Percentiles rank a stretch among this genome's conserved stretches.
Conservation (phyloP, 2,329 filamentous ascomycete genomes). For the Xylariaceae sp. region DNA sequence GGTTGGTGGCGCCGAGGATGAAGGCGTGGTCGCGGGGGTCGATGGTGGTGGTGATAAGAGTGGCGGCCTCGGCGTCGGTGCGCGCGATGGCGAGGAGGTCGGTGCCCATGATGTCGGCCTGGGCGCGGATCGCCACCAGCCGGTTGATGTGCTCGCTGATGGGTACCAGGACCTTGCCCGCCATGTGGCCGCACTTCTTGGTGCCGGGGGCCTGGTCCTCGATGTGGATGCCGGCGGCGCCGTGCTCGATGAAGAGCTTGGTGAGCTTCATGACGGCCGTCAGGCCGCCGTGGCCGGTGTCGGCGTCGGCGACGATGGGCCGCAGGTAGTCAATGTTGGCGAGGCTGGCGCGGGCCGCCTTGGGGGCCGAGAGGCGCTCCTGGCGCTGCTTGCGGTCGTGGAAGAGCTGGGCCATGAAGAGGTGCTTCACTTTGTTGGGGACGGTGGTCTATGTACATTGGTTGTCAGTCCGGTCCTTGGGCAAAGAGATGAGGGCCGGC, state of each 20-base stretch:
- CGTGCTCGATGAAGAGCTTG: conserved; percentile 94
- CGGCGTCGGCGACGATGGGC: conserved; percentile 93
- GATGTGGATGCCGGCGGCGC: conserved; percentile 96
- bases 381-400: conserved; percentile 99
- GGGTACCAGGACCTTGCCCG: conserved; percentile 94
- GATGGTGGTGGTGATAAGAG: conserved; percentile 93
- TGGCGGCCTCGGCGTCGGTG: conserved; percentile 96
- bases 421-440: conserved; percentile 94
- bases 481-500: neutral
- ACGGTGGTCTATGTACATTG: conserved; percentile 72
- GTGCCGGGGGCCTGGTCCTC: conserved; percentile 97
- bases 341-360: conserved; percentile 66
- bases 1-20: conserved; percentile 86
- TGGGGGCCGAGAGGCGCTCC: conserved; percentile 77
- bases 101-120: conserved; percentile 96
- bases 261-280: conserved; percentile 99
- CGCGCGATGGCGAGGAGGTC: conserved; percentile 89
- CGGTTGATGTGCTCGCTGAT: conserved; percentile 98
- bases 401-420: conserved; percentile 98
- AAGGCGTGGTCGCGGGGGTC: conserved; percentile 93
- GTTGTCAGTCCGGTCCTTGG: conserved; percentile 4
- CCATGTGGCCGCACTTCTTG: conserved; percentile 99
- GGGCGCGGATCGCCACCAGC: conserved; percentile 90
- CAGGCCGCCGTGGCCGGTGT: conserved; percentile 93
- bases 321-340: conserved; percentile 89